phyloP scores from a whole-genome alignment of 208 protist genomes.

The Leishmania aethiopica region DNA sequence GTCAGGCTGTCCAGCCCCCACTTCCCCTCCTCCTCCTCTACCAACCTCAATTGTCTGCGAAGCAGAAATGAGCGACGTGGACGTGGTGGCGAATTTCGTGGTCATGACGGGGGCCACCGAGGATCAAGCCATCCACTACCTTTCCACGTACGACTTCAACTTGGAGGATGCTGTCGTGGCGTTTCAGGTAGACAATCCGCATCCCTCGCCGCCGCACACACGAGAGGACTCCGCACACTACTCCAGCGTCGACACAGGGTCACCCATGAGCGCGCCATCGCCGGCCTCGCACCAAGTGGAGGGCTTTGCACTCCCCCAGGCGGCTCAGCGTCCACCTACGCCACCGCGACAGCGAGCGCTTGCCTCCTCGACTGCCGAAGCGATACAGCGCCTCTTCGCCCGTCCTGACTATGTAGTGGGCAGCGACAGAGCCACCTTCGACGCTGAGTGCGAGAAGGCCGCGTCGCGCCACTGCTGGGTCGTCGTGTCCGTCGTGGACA shows the following conservation, averaged over 20 bases:
- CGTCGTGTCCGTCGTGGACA: constrained; percentile 54
- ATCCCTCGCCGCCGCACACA: not conserved
- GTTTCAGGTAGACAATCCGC: constrained; percentile 32
- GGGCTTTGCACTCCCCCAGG: constrained; percentile 12
- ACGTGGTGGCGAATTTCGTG: constrained; percentile 73
- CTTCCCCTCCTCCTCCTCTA: not conserved
- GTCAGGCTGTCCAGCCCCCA: not conserved
- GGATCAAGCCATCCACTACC: constrained; percentile 62
- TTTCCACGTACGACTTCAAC: constrained; percentile 66
- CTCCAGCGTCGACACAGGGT: constrained; percentile 28
- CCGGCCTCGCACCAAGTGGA: constrained; percentile 20
- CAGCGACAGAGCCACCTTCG: constrained; percentile 31
- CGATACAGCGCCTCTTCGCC: constrained; percentile 40
- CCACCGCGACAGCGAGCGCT: constrained; percentile 20
- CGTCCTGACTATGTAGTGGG: constrained; percentile 54
- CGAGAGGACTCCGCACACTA: constrained; percentile 11
- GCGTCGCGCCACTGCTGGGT: constrained; percentile 59
- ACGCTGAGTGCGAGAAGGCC: constrained; percentile 46
- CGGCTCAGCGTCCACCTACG: constrained; percentile 20
- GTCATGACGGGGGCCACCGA: constrained; percentile 59
- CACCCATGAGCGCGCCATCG: constrained; percentile 29
- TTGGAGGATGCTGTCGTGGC: constrained; percentile 39
- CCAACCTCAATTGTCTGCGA: too few relatives aligned
- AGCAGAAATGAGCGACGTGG: constrained; percentile 41
- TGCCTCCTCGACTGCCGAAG: constrained; percentile 19